phyloP scores from a whole-genome alignment of 331 rosid genomes.

The Quercus phellos region DNA sequence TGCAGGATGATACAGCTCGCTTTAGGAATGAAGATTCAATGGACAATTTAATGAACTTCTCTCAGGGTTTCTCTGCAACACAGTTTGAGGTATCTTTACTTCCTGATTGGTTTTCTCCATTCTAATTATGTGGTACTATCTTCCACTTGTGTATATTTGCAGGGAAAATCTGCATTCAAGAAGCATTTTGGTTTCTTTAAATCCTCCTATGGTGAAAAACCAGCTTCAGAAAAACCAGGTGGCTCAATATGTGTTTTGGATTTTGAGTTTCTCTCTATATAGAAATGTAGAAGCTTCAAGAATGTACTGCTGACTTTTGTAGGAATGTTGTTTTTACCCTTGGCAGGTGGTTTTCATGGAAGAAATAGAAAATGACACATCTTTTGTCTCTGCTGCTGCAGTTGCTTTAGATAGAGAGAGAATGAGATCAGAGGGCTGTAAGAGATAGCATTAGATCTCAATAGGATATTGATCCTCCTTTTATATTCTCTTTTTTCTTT shows the following conservation, averaged over 20 bases:
- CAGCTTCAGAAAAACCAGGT: conserved; percentile 60
- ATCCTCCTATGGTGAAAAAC: conserved; percentile 38
- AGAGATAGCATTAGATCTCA: conserved; percentile 33
- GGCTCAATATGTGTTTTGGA: background rate
- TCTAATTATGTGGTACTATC: background rate
- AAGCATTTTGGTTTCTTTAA: conserved; percentile 50
- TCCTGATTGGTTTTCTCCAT: background rate
- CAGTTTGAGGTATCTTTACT: conserved; percentile 44
- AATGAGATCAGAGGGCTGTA: conserved; percentile 3
- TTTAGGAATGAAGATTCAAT: conserved; percentile 36
- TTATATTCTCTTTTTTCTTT: background rate
- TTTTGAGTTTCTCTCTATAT: background rate
- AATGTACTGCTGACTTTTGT: conserved; percentile 5
- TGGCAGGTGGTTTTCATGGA: conserved; percentile 41
- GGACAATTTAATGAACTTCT: conserved; percentile 41
- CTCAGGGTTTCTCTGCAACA: conserved; percentile 65
- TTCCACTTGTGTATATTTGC: conserved; percentile 8
- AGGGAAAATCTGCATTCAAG: conserved; percentile 53
- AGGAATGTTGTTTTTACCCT: conserved; percentile 1
- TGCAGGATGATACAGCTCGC: conserved; percentile 43
- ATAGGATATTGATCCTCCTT: conserved; percentile 21
- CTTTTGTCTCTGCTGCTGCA: conserved; percentile 25
- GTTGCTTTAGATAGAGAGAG: conserved; percentile 26
- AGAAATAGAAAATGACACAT: conserved; percentile 40
- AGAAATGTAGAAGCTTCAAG: background rate